Conservation (phyloP, 257 asterid species). For the Leonotis leonurus region DNA sequence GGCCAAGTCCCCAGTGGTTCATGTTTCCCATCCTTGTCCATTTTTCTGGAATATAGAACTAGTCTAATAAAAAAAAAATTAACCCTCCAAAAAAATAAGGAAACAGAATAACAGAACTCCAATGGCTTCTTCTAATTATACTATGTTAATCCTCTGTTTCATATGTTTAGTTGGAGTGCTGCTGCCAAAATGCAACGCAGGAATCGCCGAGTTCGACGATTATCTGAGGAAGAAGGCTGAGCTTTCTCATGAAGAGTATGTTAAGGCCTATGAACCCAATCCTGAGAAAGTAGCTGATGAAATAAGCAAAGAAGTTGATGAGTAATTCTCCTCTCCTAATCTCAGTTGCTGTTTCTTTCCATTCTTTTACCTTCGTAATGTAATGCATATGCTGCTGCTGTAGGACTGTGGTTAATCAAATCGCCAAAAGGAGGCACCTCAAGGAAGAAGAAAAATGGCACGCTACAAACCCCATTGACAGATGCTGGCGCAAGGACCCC, state of each 20-base stretch:
- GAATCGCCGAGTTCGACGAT: slow-evolving; percentile 42
- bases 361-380: too few species aligned
- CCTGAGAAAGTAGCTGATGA: slow-evolving; percentile 45
- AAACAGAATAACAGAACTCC: background rate
- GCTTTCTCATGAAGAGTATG: slow-evolving; percentile 39
- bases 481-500: slow-evolving; percentile 44
- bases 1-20: slow-evolving; percentile 26
- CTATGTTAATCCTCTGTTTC: slow-evolving; percentile 6
- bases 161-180: slow-evolving; percentile 14
- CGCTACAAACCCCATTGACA: slow-evolving; percentile 49
- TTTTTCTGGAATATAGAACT: background rate
- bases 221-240: slow-evolving; percentile 35
- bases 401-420: slow-evolving; percentile 28
- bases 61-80: background rate
- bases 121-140: slow-evolving; percentile 19
- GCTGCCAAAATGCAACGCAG: slow-evolving; percentile 28
- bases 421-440: slow-evolving; percentile 32
- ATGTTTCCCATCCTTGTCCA: background rate
- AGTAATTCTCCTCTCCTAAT: slow-evolving; percentile 35
- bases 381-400: too few species aligned
- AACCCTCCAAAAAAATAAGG: background rate
- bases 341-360: background rate
- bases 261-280: slow-evolving; percentile 42
- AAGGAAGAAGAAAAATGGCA: slow-evolving; percentile 11
- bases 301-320: slow-evolving; percentile 51